These are phyloP conservation scores for Colletotrichum sp. DNA, from an alignment of 2,329 filamentous ascomycete species.

Conservation along the genomic window DNA sequence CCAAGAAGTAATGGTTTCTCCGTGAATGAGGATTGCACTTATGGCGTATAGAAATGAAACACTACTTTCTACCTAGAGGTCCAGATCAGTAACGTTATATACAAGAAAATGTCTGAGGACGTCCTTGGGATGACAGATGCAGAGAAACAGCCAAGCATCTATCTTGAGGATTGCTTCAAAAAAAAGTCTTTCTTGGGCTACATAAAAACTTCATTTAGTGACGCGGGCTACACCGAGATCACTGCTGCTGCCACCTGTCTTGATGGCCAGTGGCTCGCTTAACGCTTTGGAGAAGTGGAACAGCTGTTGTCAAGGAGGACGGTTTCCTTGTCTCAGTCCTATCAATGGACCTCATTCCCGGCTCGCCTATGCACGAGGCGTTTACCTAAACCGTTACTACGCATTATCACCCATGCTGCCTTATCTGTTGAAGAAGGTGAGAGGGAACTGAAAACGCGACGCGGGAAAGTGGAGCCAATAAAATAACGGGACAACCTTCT, in stretches of 20 bases:
- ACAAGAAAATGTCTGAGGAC: background rate
- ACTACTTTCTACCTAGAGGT: background rate
- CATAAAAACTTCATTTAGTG: background rate
- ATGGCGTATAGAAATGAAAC: fast-evolving
- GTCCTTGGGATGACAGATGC: background rate
- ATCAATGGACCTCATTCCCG: background rate
- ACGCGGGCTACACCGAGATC: background rate
- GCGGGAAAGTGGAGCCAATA: background rate
- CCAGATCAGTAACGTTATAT: fast-evolving
- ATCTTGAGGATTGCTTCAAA: background rate
- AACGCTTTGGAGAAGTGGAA: background rate
- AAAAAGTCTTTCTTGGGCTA: background rate
- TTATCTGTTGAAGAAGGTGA: background rate
- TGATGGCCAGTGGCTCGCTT: background rate
- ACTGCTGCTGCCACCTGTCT: background rate
- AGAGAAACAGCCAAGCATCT: background rate
- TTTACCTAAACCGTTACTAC: background rate
- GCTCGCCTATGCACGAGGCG: background rate
- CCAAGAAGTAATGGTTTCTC: fast-evolving
- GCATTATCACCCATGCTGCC: background rate
- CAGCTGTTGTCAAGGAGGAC: too few species aligned
- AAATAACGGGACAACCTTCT: background rate
- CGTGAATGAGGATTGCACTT: background rate
- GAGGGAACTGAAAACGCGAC: too few species aligned
- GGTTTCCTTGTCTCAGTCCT: too few species aligned